phyloP scores from a whole-genome alignment of 208 protist species.

The Herpetomonas tarakana region DNA sequence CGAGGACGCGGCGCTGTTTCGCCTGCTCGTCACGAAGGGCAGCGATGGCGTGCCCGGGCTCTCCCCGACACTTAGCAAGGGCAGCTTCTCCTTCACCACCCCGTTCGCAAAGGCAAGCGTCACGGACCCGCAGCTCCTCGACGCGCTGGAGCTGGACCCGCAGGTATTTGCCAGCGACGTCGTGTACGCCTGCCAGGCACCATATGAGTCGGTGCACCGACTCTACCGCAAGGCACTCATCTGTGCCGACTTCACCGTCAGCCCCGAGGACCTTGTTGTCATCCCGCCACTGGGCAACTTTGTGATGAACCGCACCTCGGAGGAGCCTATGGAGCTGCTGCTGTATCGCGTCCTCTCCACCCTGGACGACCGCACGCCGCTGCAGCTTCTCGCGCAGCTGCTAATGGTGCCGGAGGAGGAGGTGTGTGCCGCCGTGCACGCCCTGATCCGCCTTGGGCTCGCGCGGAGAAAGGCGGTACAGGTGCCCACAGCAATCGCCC shows the following conservation, averaged over 20 bases:
- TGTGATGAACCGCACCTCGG: constrained; percentile 97
- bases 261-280: constrained; percentile 81
- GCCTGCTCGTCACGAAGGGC: constrained; percentile 37
- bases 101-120: constrained; percentile 5
- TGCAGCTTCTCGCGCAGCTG: constrained; percentile 89
- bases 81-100: constrained; percentile 5
- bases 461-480: constrained; percentile 61
- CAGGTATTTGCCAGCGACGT: constrained; percentile 23
- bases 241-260: constrained; percentile 84
- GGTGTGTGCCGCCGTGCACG: constrained; percentile 86
- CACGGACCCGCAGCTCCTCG: constrained; percentile 13
- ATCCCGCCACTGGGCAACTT: constrained; percentile 95
- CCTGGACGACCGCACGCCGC: constrained; percentile 92
- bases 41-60: not conserved
- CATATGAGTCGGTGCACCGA: constrained; percentile 25
- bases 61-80: not conserved
- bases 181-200: constrained; percentile 57
- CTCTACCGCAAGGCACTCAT: constrained; percentile 90
- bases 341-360: constrained; percentile 96
- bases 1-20: constrained; percentile 46
- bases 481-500: constrained; percentile 30
- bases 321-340: constrained; percentile 94
- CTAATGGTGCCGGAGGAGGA: constrained; percentile 90
- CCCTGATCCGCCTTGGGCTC: constrained; percentile 90
- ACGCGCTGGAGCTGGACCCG: constrained; percentile 10